Evolutionary conservation across 192 early-diverging fungal genomes (phyloP).

Genomic region (Coemansia biformis): DNA sequence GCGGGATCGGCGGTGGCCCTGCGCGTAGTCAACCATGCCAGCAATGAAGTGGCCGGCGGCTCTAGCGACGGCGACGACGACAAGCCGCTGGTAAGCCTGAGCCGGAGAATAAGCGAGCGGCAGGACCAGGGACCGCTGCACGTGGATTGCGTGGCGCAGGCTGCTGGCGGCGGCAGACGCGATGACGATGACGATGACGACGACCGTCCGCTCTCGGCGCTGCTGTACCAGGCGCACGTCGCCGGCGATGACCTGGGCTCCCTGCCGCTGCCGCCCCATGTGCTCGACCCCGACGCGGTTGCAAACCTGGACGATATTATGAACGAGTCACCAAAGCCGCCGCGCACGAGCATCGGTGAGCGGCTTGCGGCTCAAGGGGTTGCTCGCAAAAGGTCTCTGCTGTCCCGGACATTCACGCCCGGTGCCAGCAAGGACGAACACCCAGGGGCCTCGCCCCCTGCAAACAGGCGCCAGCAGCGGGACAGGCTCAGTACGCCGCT

Average conservation of each 20-base stretch:
- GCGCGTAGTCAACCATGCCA: slow-evolving; percentile 22
- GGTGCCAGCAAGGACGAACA: neutral
- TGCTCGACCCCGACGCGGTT: slow-evolving; percentile 32
- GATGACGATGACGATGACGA: slow-evolving; percentile 25
- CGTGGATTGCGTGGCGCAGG: slow-evolving; percentile 1
- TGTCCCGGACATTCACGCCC: slow-evolving; percentile 25
- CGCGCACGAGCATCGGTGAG: slow-evolving; percentile 26
- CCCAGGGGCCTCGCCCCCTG: neutral
- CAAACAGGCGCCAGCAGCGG: neutral
- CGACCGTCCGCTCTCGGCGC: slow-evolving; percentile 40
- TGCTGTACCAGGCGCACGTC: slow-evolving; percentile 19
- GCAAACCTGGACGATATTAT: slow-evolving; percentile 31
- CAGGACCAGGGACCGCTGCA: slow-evolving; percentile 9
- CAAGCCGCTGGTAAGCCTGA: slow-evolving; percentile 21
- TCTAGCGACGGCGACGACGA: slow-evolving; percentile 30
- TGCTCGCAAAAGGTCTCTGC: slow-evolving; percentile 35
- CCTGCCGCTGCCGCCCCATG: slow-evolving; percentile 36
- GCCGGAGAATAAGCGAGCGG: slow-evolving; percentile 8
- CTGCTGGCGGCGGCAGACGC: neutral
- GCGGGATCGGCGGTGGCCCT: slow-evolving; percentile 7
- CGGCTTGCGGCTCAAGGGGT: slow-evolving; percentile 6
- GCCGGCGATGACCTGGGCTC: slow-evolving; percentile 30
- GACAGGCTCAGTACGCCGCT: slow-evolving; percentile 7
- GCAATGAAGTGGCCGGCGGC: neutral
- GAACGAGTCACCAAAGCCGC: slow-evolving; percentile 13